phyloP scores from a whole-genome alignment of 805 yeast genomes.

The Danielia oregonensis region DNA sequence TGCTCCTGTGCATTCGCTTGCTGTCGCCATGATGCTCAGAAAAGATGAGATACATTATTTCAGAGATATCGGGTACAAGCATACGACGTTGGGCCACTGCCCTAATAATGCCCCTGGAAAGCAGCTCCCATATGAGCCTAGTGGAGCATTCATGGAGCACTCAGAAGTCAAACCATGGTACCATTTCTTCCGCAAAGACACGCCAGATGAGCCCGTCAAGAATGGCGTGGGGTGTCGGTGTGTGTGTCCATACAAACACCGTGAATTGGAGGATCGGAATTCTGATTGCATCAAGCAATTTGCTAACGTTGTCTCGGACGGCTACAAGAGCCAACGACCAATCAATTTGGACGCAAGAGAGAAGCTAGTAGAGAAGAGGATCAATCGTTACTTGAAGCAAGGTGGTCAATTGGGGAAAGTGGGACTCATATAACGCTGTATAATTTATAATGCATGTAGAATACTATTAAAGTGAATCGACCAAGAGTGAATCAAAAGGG shows the following conservation, averaged over 20 bases:
- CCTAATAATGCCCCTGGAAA: slow-evolving; percentile 50
- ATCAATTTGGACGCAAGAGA: slow-evolving; percentile 25
- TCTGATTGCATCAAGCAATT: slow-evolving; percentile 52
- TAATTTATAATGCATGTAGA: background rate
- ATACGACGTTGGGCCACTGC: slow-evolving; percentile 79
- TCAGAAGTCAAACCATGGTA: slow-evolving; percentile 29
- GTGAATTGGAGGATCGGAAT: slow-evolving; percentile 53
- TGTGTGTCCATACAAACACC: slow-evolving; percentile 54
- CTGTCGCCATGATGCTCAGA: slow-evolving; percentile 70
- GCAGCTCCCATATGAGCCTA: slow-evolving; percentile 15
- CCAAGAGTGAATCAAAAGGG: no score
- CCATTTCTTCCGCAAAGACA: slow-evolving; percentile 3
- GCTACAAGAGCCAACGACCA: slow-evolving; percentile 16
- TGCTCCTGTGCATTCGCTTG: slow-evolving; percentile 91
- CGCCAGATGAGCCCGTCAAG: slow-evolving; percentile 28
- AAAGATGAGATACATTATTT: slow-evolving; percentile 79
- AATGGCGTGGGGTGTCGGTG: slow-evolving; percentile 83
- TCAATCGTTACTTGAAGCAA: slow-evolving; percentile 16
- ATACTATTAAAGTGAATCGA: no score
- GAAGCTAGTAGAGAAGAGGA: slow-evolving; percentile 15
- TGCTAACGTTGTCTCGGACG: slow-evolving; percentile 38
- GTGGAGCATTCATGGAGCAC: slow-evolving; percentile 20
- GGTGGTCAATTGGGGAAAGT: slow-evolving; percentile 22
- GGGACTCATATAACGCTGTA: no score
- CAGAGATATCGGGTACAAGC: slow-evolving; percentile 87